phyloP scores from a whole-genome alignment of 768 basidiomycete genomes.

The Boletus speciosus region DNA sequence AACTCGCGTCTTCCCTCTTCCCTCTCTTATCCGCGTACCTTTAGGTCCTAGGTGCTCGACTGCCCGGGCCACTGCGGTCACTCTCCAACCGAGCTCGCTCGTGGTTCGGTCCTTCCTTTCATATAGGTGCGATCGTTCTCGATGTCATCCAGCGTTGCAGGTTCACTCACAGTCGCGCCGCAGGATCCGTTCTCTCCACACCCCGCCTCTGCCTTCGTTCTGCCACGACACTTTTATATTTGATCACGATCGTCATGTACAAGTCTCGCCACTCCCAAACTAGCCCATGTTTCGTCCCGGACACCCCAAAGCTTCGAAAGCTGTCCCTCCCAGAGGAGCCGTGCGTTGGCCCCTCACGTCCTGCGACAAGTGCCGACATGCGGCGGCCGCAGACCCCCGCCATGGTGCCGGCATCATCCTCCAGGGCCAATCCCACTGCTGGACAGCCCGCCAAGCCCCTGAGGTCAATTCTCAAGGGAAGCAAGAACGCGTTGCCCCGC shows the following conservation, averaged over 20 bases:
- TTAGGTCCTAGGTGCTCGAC: constrained; percentile 19
- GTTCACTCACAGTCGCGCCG: not conserved
- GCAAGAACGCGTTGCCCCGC: constrained; percentile 1
- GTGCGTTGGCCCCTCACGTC: constrained; percentile 7
- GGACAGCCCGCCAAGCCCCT: constrained; percentile 24
- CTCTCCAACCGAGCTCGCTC: constrained; percentile 12
- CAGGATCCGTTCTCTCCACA: constrained; percentile 1
- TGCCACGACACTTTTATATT: constrained; percentile 16
- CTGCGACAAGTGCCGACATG: constrained; percentile 12
- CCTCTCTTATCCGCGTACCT: constrained; percentile 13
- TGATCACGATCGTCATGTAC: constrained; percentile 29
- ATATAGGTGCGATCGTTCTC: constrained; percentile 12
- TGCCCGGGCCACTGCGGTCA: constrained; percentile 27
- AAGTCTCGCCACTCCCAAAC: constrained; percentile 14
- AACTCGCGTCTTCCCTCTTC: constrained; percentile 4
- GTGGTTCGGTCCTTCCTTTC: constrained; percentile 11
- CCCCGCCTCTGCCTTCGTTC: constrained; percentile 12
- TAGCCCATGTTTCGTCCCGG: constrained; percentile 16
- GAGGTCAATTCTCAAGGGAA: constrained; percentile 32
- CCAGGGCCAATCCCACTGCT: constrained; percentile 20
- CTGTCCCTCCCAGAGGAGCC: constrained; percentile 20
- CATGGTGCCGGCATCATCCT: constrained; percentile 10
- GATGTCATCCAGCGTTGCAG: not conserved
- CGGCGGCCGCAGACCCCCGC: constrained; percentile 21
- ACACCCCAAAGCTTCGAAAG: constrained; percentile 21